Evolutionary conservation across 805 yeast genomes (phyloP).

Genomic region (Candida silvicultrix): DNA sequence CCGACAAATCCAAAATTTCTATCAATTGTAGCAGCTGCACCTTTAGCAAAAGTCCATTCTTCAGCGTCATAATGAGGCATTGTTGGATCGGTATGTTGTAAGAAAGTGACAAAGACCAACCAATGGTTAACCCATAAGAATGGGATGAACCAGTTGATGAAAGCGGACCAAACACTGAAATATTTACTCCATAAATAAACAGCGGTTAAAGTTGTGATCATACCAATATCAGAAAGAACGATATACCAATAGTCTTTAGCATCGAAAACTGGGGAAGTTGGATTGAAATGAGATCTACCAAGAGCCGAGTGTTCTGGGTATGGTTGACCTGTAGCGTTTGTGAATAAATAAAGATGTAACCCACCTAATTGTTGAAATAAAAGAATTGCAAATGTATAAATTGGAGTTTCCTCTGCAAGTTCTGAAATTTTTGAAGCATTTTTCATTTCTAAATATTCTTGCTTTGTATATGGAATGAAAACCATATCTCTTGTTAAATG

Average conservation of each 20-base stretch:
- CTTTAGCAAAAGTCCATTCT: conserved; percentile 60
- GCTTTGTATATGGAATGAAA: conserved; percentile 48
- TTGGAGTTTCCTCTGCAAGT: conserved; percentile 49
- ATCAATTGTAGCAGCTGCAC: conserved; percentile 63
- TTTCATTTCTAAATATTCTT: conserved; percentile 31
- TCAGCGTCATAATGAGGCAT: conserved; percentile 52
- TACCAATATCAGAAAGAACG: conserved; percentile 50
- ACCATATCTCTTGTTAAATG: conserved; percentile 56
- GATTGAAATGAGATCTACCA: conserved; percentile 47
- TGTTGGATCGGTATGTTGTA: conserved; percentile 56
- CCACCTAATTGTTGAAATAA: conserved; percentile 54
- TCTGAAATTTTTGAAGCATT: conserved; percentile 34
- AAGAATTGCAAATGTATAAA: conserved; percentile 35
- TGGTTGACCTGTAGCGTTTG: conserved; percentile 54
- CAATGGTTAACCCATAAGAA: conserved; percentile 58
- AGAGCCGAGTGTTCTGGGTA: conserved; percentile 34
- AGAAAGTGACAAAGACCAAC: conserved; percentile 56
- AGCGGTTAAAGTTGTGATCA: conserved; percentile 34
- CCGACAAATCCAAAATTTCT: conserved; percentile 57
- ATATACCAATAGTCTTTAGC: conserved; percentile 48
- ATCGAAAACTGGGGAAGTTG: conserved; percentile 49
- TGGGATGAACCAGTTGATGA: conserved; percentile 52
- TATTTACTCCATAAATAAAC: conserved; percentile 46
- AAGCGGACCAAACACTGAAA: conserved; percentile 43
- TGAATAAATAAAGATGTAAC: conserved; percentile 40